A percentile compares a stretch with the other conserved stretches of the same genome.
These are phyloP conservation scores for Colletotrichum shisoi DNA, from an alignment of 2,329 filamentous ascomycete species.

Conservation along the genomic window DNA sequence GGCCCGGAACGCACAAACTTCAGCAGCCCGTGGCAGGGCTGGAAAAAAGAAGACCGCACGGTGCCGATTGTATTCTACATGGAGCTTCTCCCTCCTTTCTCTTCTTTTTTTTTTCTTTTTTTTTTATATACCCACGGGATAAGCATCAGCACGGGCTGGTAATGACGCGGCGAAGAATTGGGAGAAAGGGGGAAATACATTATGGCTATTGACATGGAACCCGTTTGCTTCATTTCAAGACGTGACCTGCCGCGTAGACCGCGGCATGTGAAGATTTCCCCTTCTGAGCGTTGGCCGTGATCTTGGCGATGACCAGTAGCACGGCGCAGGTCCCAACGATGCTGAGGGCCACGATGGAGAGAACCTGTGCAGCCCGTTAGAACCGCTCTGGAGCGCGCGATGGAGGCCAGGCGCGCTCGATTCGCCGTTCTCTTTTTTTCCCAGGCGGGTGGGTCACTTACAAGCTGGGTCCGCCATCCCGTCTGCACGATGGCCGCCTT, in stretches of 20 bases:
- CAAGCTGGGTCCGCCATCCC: constrained; percentile 89
- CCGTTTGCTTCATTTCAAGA: constrained; percentile 11
- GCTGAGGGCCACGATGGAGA: constrained; percentile 66
- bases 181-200: neutral
- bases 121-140: constrained; percentile 38
- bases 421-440: too few relatives aligned
- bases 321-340: constrained; percentile 73
- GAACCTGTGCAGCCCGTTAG: constrained; percentile 55
- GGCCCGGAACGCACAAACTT: too few relatives aligned
- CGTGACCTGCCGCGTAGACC: neutral
- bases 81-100: too few relatives aligned
- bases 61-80: constrained; percentile 8
- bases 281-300: constrained; percentile 27
- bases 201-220: constrained; percentile 16
- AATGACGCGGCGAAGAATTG: constrained; percentile 6
- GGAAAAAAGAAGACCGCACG: too few relatives aligned
- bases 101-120: neutral
- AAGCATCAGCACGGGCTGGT: constrained; percentile 15
- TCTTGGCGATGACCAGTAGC: constrained; percentile 62
- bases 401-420: too few relatives aligned
- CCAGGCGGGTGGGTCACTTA: constrained; percentile 51
- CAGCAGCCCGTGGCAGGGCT: neutral
- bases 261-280: neutral
- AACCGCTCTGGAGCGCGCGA: neutral
- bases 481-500: constrained; percentile 86